Evolutionary conservation across 2,329 filamentous ascomycete genomes (phyloP).

Genomic region (Eurotiales sp.): DNA sequence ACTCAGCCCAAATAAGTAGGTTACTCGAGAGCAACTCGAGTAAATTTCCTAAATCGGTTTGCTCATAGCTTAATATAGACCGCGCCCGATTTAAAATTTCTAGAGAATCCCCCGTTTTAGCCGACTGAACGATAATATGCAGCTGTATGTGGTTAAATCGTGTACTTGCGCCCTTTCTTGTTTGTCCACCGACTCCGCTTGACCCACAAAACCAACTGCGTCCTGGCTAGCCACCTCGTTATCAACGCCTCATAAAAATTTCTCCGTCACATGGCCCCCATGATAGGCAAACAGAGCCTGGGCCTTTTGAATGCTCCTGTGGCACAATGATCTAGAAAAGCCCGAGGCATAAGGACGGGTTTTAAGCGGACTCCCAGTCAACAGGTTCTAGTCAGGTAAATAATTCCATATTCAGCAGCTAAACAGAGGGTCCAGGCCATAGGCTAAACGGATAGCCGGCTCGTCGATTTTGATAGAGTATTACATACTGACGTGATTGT

Average conservation of each 20-base stretch:
- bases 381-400: too few species aligned
- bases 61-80: too few species aligned
- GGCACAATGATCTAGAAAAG: not conserved
- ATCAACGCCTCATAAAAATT: not conserved
- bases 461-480: not conserved
- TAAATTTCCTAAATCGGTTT: not conserved
- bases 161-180: not conserved
- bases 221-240: not conserved
- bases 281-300: not conserved
- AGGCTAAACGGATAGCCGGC: too few species aligned
- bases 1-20: too few species aligned
- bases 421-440: too few species aligned
- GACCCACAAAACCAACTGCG: not conserved
- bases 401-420: too few species aligned
- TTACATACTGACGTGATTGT: not conserved
- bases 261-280: not conserved
- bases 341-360: too few species aligned
- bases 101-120: not conserved
- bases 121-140: not conserved
- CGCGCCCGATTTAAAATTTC: too few species aligned
- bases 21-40: not conserved
- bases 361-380: too few species aligned
- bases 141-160: not conserved
- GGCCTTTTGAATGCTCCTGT: too few species aligned
- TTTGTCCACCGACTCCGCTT: not conserved